Base-by-base conservation (phyloP, 2,329 filamentous ascomycete genomes). In the Chaetomium olivaceum region DNA sequence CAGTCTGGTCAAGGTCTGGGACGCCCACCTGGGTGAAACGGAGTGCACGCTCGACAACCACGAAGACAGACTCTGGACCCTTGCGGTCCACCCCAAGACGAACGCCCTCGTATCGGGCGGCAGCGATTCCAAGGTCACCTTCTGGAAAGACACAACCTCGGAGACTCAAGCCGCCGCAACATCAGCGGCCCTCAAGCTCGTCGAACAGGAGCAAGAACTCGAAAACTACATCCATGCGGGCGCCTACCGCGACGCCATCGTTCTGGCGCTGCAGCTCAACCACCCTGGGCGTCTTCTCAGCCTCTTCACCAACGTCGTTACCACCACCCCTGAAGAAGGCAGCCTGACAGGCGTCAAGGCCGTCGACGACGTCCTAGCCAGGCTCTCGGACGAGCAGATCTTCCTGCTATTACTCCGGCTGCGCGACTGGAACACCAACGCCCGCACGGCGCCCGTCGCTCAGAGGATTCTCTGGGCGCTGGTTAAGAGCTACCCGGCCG, bases 341-440 rank as follows among this genome's bases (percentile, higher is more conserved):
- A 91, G 87, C 74, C 75, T 91, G 57, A 87, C 83, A 1, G 91
- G 90, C 0, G 76, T 88, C 19, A 82, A 79, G 64, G 86, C 88
- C 12, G 94, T 98, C 9, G 95, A 98, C 72, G 85, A 92, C 60
- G 93, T 97, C 0, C 82, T 99, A 0, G 86, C 83, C n/a, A 86
- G 81, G 14, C 83, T 99, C 6, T 90, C 89, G 4, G 89, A 95
- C 71, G 90, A 94, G 71, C 94, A 98, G 76, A 85, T 99, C 16
- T 96, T 92, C 78, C 82, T 87, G 7, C 84, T 99, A 16, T 84
- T 99, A 0, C 82, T 94, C 46, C 85, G 95, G 65, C 79, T 97
- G 54, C 86, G 96, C 55, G 95, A 99, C 79, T 99, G 95, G 95
- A 99, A 99, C 76, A 96, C 95, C 4, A 98, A 98, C 72, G 93